Percentiles rank a stretch among this genome's conserved stretches.
phyloP scores from a whole-genome alignment of 176 grass and related monocot species.

The Tuctoria greenei region DNA sequence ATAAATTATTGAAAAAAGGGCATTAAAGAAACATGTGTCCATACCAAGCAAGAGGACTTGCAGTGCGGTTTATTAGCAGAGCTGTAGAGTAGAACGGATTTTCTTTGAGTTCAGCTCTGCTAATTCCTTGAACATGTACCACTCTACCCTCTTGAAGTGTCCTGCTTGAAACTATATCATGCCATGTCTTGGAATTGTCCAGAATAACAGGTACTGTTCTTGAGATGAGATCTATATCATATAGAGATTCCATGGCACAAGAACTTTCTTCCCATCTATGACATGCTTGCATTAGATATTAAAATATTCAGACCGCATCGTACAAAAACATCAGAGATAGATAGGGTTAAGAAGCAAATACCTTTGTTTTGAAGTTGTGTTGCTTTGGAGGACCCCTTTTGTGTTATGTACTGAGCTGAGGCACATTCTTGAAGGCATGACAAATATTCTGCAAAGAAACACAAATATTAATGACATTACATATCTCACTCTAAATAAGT shows the following conservation, averaged over 20 bases:
- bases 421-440: slow-evolving; percentile 85
- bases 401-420: slow-evolving; percentile 65
- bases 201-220: slow-evolving; percentile 65
- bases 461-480: background rate
- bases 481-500: background rate
- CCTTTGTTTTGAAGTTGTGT: slow-evolving; percentile 49
- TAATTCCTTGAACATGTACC: slow-evolving; percentile 62
- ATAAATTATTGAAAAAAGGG: too few relatives aligned
- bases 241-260: slow-evolving; percentile 73
- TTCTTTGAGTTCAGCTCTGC: slow-evolving; percentile 66
- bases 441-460: slow-evolving; percentile 52
- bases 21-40: slow-evolving; percentile 18
- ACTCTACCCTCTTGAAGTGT: slow-evolving; percentile 49
- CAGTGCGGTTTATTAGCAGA: slow-evolving; percentile 69
- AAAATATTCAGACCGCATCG: background rate
- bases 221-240: slow-evolving; percentile 72
- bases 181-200: slow-evolving; percentile 70
- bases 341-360: slow-evolving; percentile 22
- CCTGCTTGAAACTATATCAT: slow-evolving; percentile 49
- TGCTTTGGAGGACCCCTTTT: slow-evolving; percentile 55
- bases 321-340: background rate
- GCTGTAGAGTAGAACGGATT: slow-evolving; percentile 55
- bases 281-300: slow-evolving; percentile 24
- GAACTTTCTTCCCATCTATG: slow-evolving; percentile 74
- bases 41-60: slow-evolving; percentile 87